Conservation (phyloP, 1,284 basidiomycete species). For the Heterobasidion parviporum region DNA sequence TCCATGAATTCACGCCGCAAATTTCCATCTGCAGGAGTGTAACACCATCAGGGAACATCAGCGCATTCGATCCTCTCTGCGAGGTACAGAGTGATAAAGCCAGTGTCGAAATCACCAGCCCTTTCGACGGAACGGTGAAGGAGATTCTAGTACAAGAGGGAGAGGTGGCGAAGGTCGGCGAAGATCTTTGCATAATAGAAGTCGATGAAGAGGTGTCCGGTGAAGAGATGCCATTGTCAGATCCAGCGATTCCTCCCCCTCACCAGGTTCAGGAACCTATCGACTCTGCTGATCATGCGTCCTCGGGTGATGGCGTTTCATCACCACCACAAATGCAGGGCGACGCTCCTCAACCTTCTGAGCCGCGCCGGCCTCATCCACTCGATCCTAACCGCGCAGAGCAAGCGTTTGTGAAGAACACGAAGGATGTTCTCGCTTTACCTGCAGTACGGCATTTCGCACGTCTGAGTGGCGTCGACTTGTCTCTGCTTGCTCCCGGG, state of each 20-base stretch:
- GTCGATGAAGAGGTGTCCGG: slow-evolving; percentile 41
- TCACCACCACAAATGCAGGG: not conserved
- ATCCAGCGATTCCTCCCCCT: slow-evolving; percentile 10
- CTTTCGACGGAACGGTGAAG: slow-evolving; percentile 73
- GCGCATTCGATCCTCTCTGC: slow-evolving; percentile 82
- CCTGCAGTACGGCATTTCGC: slow-evolving; percentile 79
- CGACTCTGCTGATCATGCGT: slow-evolving; percentile 5
- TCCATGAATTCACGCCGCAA: no score
- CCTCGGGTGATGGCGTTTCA: slow-evolving; percentile 7
- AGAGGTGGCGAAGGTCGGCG: slow-evolving; percentile 82
- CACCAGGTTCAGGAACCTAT: slow-evolving; percentile 14
- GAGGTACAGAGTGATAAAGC: slow-evolving; percentile 96
- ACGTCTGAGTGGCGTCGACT: slow-evolving; percentile 54
- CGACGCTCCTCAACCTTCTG: not conserved
- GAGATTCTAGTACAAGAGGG: slow-evolving; percentile 76
- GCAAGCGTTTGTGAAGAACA: slow-evolving; percentile 12
- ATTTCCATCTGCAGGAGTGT: slow-evolving; percentile 40
- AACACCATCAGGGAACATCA: slow-evolving; percentile 47
- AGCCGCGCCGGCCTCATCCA: slow-evolving; percentile 41
- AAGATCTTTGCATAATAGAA: slow-evolving; percentile 78
- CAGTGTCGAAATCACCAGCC: slow-evolving; percentile 89
- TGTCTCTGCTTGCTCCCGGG: slow-evolving; percentile 53
- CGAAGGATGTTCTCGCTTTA: slow-evolving; percentile 48
- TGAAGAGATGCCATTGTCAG: not conserved
- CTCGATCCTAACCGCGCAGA: slow-evolving; percentile 50